Percentiles rank a stretch among this genome's conserved stretches.
Evolutionary conservation across 176 grass and related monocot species (phyloP).

Genomic region (Hordeum marinum): DNA sequence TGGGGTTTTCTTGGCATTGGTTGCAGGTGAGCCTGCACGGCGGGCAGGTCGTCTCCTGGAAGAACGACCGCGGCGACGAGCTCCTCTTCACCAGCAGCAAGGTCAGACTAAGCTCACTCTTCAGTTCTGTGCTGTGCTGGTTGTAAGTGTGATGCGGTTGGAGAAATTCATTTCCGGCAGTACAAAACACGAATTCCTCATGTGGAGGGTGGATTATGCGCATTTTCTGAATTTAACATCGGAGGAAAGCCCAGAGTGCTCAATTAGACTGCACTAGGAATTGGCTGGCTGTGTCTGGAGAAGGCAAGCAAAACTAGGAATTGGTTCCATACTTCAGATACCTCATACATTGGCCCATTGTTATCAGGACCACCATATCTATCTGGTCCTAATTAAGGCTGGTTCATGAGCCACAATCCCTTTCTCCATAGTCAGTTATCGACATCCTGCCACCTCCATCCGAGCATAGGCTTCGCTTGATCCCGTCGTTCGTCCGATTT

Average conservation of each 20-base stretch:
- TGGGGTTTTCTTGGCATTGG: not conserved
- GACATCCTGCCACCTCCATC: not conserved
- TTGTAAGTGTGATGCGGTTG: not conserved
- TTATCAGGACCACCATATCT: not conserved
- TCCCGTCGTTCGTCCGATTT: not conserved
- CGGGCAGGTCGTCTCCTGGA: slow-evolving; percentile 92
- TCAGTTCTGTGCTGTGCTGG: not conserved
- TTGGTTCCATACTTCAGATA: not conserved
- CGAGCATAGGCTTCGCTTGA: not conserved
- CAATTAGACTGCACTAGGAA: too few species aligned
- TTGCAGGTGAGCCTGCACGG: slow-evolving; percentile 91
- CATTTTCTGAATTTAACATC: not conserved
- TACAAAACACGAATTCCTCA: too few species aligned
- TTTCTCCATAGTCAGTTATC: not conserved
- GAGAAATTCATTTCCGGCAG: not conserved
- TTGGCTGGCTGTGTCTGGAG: too few species aligned
- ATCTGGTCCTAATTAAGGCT: not conserved
- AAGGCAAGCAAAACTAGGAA: not conserved
- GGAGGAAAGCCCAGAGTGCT: not conserved
- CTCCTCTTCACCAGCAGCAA: slow-evolving; percentile 97
- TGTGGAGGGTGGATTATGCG: not conserved
- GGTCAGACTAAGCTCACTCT: slow-evolving; percentile 18
- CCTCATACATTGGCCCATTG: not conserved
- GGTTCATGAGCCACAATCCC: slow-evolving; percentile 1
- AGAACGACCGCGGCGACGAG: slow-evolving; percentile 85